Base-by-base conservation (phyloP, 768 basidiomycete species). In the Lyophyllum shimeji region DNA sequence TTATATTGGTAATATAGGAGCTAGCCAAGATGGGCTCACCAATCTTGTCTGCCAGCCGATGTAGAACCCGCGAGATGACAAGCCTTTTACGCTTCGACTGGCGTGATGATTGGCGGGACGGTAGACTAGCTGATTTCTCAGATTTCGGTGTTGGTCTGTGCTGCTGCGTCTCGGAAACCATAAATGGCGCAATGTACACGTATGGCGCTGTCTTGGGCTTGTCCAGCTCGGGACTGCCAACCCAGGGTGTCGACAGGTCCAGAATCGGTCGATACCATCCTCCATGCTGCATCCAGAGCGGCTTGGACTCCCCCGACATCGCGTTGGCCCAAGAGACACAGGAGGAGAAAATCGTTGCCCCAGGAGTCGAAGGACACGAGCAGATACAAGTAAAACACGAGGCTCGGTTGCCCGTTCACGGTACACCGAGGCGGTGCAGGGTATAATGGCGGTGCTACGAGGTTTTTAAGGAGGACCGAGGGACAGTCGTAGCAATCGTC, bases 221-320 rank as follows among this genome's bases (percentile, higher is more conserved):
- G 24, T 63, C 57, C 23, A 57, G 29, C 24, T 44, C 57, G 40
- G 63, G 65, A 42, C 53, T 71, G 56, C 52, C 63, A 23, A 65
- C 58, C 71, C 72, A 74, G 27, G 68, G 64, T 18, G 53, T 58
- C 1, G 66, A 59, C 9, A 67, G 40, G 29, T 66, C 60, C 24
- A 50, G 50, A 25, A 74, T 31, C 3, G 57, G 53, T 34, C 70
- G 64, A 60, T 74, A 74, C 34, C 56, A 63, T 5, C 72, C 71
- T 13, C 69, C 66, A 49, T 72, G 63, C 20, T 71, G 67, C 20
- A 56, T 53, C 49, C 52, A 62, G 23, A 48, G 33, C 21, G 55
- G 55, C 39, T 51, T 51, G 20, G 47, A 24, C 15, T 39, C 20
- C 18, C 3, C 46, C 2, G 39, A 24, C 50, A 51, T 51, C 25